Evolutionary conservation across 2,329 filamentous ascomycete species (phyloP), one percentile per base, ranked within the genome.

Genomic region (Eurotiales sp.): DNA sequence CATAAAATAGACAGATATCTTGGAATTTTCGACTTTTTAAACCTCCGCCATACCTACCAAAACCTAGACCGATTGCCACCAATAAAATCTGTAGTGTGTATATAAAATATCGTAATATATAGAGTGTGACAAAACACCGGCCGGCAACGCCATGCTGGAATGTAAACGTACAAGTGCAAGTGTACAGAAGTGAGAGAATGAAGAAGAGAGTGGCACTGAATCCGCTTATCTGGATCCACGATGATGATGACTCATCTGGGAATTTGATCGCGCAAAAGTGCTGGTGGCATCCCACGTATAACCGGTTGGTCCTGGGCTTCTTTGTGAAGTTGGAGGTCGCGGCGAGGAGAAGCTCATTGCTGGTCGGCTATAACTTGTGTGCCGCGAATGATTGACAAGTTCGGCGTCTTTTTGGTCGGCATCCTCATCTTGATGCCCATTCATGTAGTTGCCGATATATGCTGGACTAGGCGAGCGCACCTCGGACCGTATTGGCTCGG

Each of bases 401-500:
- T 50, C 41, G 4, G 30, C 30, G 17, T 53, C 51, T 17, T 29
- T 47, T 11, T 23, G 45, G 15, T 43, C 29, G 22, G 29, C 34
- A 11, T 29, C 43, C 6, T 41, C 46, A 6, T 37, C 47, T 32
- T 10, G 17, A 22, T n/a, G 43, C 22, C 17, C 29, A 21, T 46
- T 14, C n/a, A n/a, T n/a, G n/a, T n/a, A n/a, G n/a, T n/a, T n/a
- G n/a, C n/a, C n/a, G 8, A 40, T 23, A 8, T 46, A 50, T 17
- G 42, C 47, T 10, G 52, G 52, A 3, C 46, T 51, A 14, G 52
- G 52, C 10, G 57, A 59, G 29, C 57, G 59, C n/a, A 63, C 62
- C 32, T 56, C 63, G n/a, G 61, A 57, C 41, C 59, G 54, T 30
- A 65, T 34, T 7, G 49, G 61, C 37, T 70, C 68, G 1, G 69